Base-by-base conservation (phyloP, 208 protist species). In the Crithidia acanthocephali region DNA sequence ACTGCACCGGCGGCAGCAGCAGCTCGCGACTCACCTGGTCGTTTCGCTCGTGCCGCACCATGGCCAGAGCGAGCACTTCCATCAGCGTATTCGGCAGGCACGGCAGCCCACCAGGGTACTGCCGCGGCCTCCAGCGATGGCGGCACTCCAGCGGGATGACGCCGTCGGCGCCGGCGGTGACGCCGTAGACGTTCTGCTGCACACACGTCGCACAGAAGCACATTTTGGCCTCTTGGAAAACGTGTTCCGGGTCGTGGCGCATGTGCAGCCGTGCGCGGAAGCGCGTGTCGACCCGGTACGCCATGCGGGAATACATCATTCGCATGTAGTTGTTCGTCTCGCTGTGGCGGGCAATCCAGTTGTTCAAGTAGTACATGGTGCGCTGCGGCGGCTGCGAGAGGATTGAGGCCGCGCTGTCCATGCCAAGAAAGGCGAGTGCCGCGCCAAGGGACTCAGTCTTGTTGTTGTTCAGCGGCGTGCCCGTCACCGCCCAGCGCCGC, bases 381-480 rank as follows among this genome's bases (percentile, higher is more conserved):
- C 30, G 50, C 11, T 30, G 27, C 18, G 59, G 35, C 9, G n/a
- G 9, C 0, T 42, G 53, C 22, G 48, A 61, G 3, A 79, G 52
- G 22, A 65, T 33, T 3, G 60, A 55, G 3, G 55, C 53, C 16
- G 69, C 69, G 5, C 52, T 76, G 25, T 47, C 33, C 57, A 76
- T 60, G 28, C 80, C 68, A 23, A 85, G 40, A 22, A 79, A 76
- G 30, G 50, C 56, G 30, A 86, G 68, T 8, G 76, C 76, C 6
- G 50, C 53, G 2, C 47, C 47, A 13, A 89, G 76, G 40, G 77
- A 73, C 13, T 53, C 22, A 1, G 74, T 68, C 45, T 83, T 80
- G 57, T 74, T 64, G 68, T 87, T 83, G 79, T 84, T 86, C 37
- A 91, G 66, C n/a, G 83, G 83, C 30, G 85, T 88, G 5, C 85